Evolutionary conservation across 345 rosid species (phyloP), one percentile per base, ranked within the genome.

Genomic region (Eucalyptus cloeziana): DNA sequence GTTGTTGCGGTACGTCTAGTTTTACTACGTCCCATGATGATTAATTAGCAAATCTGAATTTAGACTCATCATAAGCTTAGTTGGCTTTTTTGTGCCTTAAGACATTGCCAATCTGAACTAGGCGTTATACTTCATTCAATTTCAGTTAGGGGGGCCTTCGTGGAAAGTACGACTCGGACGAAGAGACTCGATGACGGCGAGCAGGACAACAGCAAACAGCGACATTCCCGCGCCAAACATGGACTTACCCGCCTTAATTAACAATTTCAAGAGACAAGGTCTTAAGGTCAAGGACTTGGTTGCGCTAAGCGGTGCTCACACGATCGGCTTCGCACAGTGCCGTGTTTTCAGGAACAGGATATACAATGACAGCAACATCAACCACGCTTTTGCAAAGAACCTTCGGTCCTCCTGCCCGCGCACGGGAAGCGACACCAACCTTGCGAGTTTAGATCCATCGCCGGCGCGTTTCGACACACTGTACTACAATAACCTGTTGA

Each of bases 281-380:
- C 91, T 95, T 2, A 40, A 91, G 58, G 86, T 88, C 49, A 89
- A 45, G 81, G 97, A 94, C 91, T 89, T 95, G 19, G 95, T 93
- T 6, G 94, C 92, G 1, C 93, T 94, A 30, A 94, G 95, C 6
- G 95, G 95, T 7, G 95, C 91, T 33, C 97, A 94, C 91, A 92
- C 95, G 7, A 17, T 95, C 85, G 96, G 97, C 7, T 93, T 91
- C 19, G 87, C 94, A 1, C 89, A 88, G 25, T 95, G 96, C 49
- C 4, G 4, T 2, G 7, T 50, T 25, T 94, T 92, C 67, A 92
- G 88, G 33, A 6, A 45, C 88, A 83, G 93, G 45, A 92, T 87
- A 87, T 92, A 91, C 91, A 90, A 87, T 13, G 69, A 50, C 64
- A 87, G 94, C 9, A 89, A 92, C 85, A 91, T 95, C 43, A 91